Conservation (phyloP, 768 basidiomycete species). For the Tephrocybe sp. region DNA sequence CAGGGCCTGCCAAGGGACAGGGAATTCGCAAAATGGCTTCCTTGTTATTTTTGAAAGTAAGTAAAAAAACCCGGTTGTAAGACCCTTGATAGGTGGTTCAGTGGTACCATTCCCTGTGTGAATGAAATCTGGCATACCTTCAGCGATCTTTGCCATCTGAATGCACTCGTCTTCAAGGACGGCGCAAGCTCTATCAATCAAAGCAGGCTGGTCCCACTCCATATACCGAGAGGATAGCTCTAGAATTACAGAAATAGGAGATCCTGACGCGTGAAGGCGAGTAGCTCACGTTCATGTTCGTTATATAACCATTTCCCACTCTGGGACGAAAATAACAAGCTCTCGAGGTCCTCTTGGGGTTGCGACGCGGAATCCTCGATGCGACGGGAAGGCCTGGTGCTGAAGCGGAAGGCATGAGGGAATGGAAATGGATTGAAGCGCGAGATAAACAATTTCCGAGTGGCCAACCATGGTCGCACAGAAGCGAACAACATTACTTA, state of each 20-base stretch:
- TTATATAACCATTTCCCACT: conserved; percentile 27
- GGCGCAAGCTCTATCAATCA: conserved; percentile 8
- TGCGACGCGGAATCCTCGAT: neutral
- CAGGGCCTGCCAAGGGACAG: conserved; percentile 23
- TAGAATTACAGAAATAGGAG: conserved; percentile 15
- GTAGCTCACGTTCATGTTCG: conserved; percentile 20
- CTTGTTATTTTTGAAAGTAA: conserved; percentile 15
- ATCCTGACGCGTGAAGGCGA: neutral
- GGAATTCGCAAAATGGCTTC: conserved; percentile 20
- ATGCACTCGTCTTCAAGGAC: conserved; percentile 11
- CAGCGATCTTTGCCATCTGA: conserved; percentile 12
- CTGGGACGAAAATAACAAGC: neutral
- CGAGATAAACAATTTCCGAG: neutral
- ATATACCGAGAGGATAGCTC: conserved; percentile 20
- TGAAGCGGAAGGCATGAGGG: neutral
- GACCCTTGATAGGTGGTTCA: conserved; percentile 10
- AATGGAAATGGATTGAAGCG: conserved; percentile 1
- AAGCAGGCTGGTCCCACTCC: conserved; percentile 16
- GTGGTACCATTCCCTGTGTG: conserved; percentile 3
- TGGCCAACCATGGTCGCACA: neutral
- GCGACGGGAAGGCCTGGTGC: neutral
- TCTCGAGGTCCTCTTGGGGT: neutral
- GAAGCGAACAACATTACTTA: too few species aligned
- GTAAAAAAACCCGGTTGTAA: conserved; percentile 19
- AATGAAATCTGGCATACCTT: conserved; percentile 13